These are phyloP conservation scores for Flaveria bidentis DNA, from an alignment of 129 eudicot species.

Conservation along the genomic window DNA sequence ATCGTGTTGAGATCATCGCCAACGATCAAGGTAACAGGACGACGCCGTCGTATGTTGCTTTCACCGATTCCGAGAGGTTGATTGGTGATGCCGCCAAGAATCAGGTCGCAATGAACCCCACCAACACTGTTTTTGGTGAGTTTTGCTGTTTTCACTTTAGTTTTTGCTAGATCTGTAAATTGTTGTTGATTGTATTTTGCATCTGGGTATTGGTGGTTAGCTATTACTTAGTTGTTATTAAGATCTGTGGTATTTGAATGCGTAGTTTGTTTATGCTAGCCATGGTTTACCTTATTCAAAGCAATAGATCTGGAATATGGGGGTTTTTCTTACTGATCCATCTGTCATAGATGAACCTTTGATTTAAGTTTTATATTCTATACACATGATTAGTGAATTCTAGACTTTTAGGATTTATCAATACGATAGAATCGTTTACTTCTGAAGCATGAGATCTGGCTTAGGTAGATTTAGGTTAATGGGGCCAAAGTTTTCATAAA, in stretches of 20 bases:
- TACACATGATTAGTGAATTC: background rate
- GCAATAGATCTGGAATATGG: background rate
- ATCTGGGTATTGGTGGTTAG: background rate
- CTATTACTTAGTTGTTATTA: background rate
- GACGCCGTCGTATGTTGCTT: constrained; percentile 38
- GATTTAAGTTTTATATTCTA: background rate
- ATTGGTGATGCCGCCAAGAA: constrained; percentile 4
- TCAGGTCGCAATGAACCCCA: constrained; percentile 35
- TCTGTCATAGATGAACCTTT: background rate
- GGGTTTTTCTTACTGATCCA: background rate
- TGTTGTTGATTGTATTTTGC: background rate
- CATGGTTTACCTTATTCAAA: background rate
- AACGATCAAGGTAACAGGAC: constrained; percentile 41
- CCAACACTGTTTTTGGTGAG: constrained; percentile 37
- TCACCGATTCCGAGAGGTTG: constrained; percentile 33
- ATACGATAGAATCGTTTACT: background rate
- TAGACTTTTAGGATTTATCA: background rate
- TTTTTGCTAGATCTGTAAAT: constrained; percentile 1
- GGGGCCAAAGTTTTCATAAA: background rate
- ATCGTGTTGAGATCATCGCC: constrained; percentile 38
- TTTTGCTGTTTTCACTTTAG: background rate
- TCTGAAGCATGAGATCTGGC: background rate
- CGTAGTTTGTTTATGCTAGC: background rate
- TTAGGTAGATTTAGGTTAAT: background rate
- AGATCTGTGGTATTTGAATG: background rate